Percentiles rank a stretch among this genome's conserved stretches.
Conservation (phyloP, 2,329 filamentous ascomycete species). For the Xylariaceae sp. region DNA sequence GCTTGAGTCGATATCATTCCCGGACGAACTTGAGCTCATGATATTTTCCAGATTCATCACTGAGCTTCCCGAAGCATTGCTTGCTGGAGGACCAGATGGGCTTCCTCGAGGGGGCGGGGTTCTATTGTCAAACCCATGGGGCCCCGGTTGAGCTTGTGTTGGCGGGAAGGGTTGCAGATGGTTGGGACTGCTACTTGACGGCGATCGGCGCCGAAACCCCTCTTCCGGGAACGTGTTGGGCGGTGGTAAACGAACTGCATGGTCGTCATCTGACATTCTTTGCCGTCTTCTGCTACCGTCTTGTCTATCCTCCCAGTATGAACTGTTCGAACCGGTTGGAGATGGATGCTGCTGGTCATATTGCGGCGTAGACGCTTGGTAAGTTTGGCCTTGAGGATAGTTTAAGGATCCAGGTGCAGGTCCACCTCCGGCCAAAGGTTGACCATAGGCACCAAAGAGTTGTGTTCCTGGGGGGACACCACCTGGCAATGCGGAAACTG, state of each 20-base stretch:
- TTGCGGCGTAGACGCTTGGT: conserved; percentile 18
- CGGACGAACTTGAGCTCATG: conserved; percentile 41
- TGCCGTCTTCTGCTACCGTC: conserved; percentile 36
- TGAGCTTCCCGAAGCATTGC: conserved; percentile 40
- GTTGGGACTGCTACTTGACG: conserved; percentile 49
- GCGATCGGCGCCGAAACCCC: conserved; percentile 50
- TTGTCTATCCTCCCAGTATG: conserved; percentile 37
- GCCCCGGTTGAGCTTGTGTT: conserved; percentile 27
- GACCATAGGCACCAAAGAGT: conserved; percentile 57
- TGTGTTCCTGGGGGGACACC: conserved; percentile 56
- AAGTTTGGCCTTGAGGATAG: conserved; percentile 20
- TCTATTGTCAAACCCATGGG: conserved; percentile 34
- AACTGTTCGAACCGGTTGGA: conserved; percentile 35
- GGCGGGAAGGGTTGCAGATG: conserved; percentile 39
- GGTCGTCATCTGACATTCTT: conserved; percentile 34
- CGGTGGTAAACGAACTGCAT: conserved; percentile 44
- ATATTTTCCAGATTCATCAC: conserved; percentile 54
- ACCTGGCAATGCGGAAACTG: conserved; percentile 57
- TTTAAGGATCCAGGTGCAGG: conserved; percentile 8
- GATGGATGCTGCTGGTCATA: conserved; percentile 35
- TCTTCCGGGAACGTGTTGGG: conserved; percentile 45
- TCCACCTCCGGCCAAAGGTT: conserved; percentile 43
- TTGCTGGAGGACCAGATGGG: conserved; percentile 33
- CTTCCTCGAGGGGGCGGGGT: conserved; percentile 40
- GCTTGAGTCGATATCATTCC: conserved; percentile 51